Conservation (phyloP, 108 stramenopile species). For the Nitzschia sp. region DNA sequence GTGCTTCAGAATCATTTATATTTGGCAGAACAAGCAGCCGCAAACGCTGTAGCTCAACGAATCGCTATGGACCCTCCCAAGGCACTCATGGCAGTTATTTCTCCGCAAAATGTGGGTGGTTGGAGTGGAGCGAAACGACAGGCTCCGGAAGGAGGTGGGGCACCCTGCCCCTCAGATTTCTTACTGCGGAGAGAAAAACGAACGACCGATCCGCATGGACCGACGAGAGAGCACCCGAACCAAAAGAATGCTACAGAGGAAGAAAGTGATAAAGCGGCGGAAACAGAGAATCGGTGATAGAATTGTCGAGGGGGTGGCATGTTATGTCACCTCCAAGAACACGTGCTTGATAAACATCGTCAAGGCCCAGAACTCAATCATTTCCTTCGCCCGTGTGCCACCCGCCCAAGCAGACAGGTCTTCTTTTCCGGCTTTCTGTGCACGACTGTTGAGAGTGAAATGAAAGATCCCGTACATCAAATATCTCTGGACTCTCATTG, state of each 20-base stretch:
- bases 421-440: no score
- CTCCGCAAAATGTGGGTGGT: conserved; percentile 48
- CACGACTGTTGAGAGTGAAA: no score
- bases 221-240: conserved; percentile 33
- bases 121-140: conserved; percentile 66
- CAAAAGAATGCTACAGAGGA: conserved; percentile 1
- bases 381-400: no score
- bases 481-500: no score
- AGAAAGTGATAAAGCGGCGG: not conserved
- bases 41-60: conserved; percentile 50
- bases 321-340: no score
- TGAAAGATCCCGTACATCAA: no score
- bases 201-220: conserved; percentile 26
- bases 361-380: no score
- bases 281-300: not conserved
- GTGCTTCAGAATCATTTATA: conserved; percentile 52
- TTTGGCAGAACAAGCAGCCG: conserved; percentile 71
- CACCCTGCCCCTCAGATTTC: conserved; percentile 89
- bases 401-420: no score
- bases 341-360: no score
- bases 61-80: conserved; percentile 81
- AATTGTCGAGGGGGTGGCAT: no score
- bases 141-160: conserved; percentile 80
- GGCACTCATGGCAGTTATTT: conserved; percentile 84
- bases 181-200: conserved; percentile 68